Percentiles rank a stretch among this genome's conserved stretches.
phyloP scores from a whole-genome alignment of 441 rosid genomes.

The Eruca vesicaria region DNA sequence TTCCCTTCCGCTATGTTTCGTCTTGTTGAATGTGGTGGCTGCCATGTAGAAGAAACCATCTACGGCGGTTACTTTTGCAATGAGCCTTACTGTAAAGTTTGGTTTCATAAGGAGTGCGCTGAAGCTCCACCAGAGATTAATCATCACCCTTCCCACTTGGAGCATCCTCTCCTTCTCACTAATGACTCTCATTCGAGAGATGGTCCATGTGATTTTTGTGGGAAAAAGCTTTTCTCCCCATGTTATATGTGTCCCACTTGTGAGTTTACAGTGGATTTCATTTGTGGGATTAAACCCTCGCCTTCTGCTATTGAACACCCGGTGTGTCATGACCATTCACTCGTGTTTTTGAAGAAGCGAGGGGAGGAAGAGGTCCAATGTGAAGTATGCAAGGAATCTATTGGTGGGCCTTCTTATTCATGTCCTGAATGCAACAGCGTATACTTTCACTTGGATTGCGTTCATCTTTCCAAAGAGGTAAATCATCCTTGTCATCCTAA shows the following conservation, averaged over 20 bases:
- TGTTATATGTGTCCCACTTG: conserved; percentile 2
- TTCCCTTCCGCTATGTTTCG: not conserved
- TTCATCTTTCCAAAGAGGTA: not conserved
- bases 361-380: not conserved
- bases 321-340: not conserved
- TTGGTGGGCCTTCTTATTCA: not conserved
- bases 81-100: fast-evolving
- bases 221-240: not conserved
- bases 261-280: not conserved
- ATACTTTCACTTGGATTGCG: not conserved
- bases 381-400: not conserved
- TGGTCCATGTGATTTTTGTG: not conserved
- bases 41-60: not conserved
- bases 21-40: fast-evolving
- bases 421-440: not conserved
- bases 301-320: not conserved
- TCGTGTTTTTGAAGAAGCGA: conserved; percentile 1
- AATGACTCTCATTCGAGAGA: not conserved
- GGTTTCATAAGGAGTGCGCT: not conserved
- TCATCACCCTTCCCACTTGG: not conserved
- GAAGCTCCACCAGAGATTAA: not conserved
- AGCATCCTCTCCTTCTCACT: not conserved
- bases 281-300: conserved; percentile 5
- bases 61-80: not conserved
- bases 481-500: not conserved